Evolutionary conservation across 768 basidiomycete species (phyloP).

Genomic region (Tephrocybe rancida): DNA sequence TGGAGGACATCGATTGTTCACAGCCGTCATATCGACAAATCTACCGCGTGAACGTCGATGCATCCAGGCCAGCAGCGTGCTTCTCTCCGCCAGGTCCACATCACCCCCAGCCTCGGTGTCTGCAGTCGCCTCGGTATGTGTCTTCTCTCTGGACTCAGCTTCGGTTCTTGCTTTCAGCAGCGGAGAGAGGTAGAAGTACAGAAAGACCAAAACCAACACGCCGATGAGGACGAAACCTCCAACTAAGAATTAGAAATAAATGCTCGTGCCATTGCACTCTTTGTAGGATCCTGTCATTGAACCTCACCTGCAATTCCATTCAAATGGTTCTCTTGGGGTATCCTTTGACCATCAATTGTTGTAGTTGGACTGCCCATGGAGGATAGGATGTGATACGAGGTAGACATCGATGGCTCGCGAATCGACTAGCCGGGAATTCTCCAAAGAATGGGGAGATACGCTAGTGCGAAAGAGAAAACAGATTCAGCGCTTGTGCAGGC

Average conservation of each 20-base stretch:
- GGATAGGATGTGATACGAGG: not conserved
- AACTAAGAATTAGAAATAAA: conserved; percentile 21
- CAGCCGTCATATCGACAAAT: conserved; percentile 21
- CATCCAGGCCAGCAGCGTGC: conserved; percentile 25
- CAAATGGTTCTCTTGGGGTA: not conserved
- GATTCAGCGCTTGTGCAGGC: too few relatives aligned
- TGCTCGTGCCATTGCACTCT: not conserved
- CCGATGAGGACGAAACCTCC: conserved; percentile 22
- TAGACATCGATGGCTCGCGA: not conserved
- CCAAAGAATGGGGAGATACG: too few relatives aligned
- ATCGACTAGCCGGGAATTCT: too few relatives aligned
- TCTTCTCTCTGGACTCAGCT: conserved; percentile 1
- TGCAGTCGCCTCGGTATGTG: not conserved
- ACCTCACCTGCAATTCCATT: not conserved
- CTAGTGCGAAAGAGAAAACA: too few relatives aligned
- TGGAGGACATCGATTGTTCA: conserved; percentile 2
- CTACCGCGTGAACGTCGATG: conserved; percentile 30
- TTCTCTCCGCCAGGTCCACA: conserved; percentile 17
- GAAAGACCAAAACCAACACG: conserved; percentile 23
- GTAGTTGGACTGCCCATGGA: not conserved
- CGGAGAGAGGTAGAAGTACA: conserved; percentile 27
- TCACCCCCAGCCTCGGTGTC: conserved; percentile 16
- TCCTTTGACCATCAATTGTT: not conserved
- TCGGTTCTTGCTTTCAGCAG: not conserved
- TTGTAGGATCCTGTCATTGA: not conserved